Evolutionary conservation across 2,329 filamentous ascomycete genomes (phyloP).

Genomic region (Pestalotiopsis sp.): DNA sequence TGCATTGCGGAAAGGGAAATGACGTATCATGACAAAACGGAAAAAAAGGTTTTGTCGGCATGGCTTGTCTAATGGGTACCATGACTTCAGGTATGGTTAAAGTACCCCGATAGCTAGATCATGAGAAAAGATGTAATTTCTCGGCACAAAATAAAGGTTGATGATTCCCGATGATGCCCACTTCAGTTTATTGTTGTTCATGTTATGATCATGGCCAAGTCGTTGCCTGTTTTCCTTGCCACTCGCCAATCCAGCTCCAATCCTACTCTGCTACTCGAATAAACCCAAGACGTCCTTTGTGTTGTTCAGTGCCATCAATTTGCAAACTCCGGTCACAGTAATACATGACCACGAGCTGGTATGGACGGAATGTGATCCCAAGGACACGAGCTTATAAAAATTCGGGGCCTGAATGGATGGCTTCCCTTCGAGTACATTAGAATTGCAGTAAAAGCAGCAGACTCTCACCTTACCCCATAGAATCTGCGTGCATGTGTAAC

Average conservation of each 20-base stretch:
- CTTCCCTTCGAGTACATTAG: background rate
- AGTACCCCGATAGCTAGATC: conserved; percentile 11
- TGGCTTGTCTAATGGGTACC: conserved; percentile 8
- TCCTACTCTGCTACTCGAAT: no score
- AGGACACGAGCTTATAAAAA: no score
- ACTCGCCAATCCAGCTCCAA: no score
- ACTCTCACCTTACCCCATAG: no score
- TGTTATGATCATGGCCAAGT: background rate
- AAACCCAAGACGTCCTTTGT: no score
- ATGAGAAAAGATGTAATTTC: conserved; percentile 14
- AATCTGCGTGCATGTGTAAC: no score
- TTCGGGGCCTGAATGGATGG: no score
- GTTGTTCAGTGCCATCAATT: no score
- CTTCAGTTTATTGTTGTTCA: background rate
- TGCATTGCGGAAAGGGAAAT: conserved; percentile 30
- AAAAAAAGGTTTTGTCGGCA: conserved; percentile 9
- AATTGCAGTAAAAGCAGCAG: background rate
- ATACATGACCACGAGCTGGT: no score
- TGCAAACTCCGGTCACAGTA: no score
- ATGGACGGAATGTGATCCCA: no score
- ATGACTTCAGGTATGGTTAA: conserved; percentile 3
- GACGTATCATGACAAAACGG: conserved; percentile 31
- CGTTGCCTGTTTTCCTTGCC: no score
- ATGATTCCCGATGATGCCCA: conserved; percentile 12
- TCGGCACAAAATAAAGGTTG: conserved; percentile 13